phyloP scores from a whole-genome alignment of 2,329 filamentous ascomycete genomes.

The Albifimbria verrucaria region DNA sequence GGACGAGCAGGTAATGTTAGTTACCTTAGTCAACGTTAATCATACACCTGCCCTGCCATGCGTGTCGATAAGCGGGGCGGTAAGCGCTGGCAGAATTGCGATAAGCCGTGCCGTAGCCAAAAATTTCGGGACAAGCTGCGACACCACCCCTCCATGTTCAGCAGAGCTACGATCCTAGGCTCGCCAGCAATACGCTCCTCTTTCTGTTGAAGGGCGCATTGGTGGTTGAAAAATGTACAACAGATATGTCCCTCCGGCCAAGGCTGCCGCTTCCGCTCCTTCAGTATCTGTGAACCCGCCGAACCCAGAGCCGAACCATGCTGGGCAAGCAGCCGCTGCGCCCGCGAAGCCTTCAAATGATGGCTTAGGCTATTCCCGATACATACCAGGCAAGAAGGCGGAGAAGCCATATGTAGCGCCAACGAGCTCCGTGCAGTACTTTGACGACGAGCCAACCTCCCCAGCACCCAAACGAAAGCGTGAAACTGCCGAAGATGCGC shows the following conservation, averaged over 20 bases:
- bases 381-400: conserved; percentile 32
- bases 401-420: conserved; percentile 8
- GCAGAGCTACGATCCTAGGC: background rate
- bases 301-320: conserved; percentile 2
- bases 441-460: conserved; percentile 24
- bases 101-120: conserved; percentile 30
- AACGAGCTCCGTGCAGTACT: conserved; percentile 17
- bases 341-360: conserved; percentile 8
- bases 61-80: conserved; percentile 34
- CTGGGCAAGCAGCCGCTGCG: conserved; percentile 7
- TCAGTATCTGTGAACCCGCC: conserved; percentile 3
- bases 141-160: background rate
- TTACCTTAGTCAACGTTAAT: too few relatives aligned
- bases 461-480: conserved; percentile 33
- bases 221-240: conserved; percentile 33
- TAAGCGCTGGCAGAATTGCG: conserved; percentile 32
- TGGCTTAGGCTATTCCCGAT: conserved; percentile 35
- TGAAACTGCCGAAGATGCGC: conserved; percentile 23
- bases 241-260: conserved; percentile 37
- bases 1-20: too few relatives aligned
- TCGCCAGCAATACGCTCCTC: background rate
- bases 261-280: conserved; percentile 8
- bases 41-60: too few relatives aligned
- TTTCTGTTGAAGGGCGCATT: conserved; percentile 9
- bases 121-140: conserved; percentile 21